These are phyloP conservation scores for Geotrichum fermentans DNA, from an alignment of 1,139 yeast genomes.

Conservation along the genomic window DNA sequence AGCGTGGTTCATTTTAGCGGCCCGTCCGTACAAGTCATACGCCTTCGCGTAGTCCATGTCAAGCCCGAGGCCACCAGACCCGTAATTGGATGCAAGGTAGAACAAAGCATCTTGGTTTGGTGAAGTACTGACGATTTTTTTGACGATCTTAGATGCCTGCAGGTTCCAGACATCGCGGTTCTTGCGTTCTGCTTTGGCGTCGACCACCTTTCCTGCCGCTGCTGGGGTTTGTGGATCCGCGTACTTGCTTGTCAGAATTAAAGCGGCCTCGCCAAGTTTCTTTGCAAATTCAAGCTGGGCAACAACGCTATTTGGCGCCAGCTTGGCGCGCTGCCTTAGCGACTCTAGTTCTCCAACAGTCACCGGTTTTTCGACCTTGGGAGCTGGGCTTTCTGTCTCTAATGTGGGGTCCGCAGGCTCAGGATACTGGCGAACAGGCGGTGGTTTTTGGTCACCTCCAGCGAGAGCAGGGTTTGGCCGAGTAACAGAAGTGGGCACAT, in stretches of 20 bases:
- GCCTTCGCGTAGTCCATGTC: slow-evolving; percentile 57
- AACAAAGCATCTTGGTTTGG: slow-evolving; percentile 49
- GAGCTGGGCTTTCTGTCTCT: slow-evolving; percentile 9
- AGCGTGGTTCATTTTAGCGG: slow-evolving; percentile 53
- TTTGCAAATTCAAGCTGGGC: slow-evolving; percentile 39
- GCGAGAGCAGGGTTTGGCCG: not conserved
- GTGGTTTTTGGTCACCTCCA: slow-evolving; percentile 24
- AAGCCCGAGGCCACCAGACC: slow-evolving; percentile 51
- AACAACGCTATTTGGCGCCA: slow-evolving; percentile 32
- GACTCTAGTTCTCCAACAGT: slow-evolving; percentile 34
- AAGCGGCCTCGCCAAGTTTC: slow-evolving; percentile 36
- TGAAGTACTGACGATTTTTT: slow-evolving; percentile 41
- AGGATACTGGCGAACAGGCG: slow-evolving; percentile 30
- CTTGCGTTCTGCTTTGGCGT: slow-evolving; percentile 44
- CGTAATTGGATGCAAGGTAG: slow-evolving; percentile 56
- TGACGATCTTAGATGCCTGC: slow-evolving; percentile 55
- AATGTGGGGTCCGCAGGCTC: slow-evolving; percentile 7
- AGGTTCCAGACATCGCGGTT: slow-evolving; percentile 52
- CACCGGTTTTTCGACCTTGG: slow-evolving; percentile 23
- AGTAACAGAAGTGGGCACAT: not conserved
- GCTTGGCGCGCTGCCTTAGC: slow-evolving; percentile 31
- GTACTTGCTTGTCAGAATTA: slow-evolving; percentile 32
- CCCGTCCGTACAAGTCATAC: slow-evolving; percentile 51
- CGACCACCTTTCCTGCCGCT: slow-evolving; percentile 28
- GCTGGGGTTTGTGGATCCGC: slow-evolving; percentile 35